phyloP scores from a whole-genome alignment of 345 rosid genomes.

The Linum trigynum region DNA sequence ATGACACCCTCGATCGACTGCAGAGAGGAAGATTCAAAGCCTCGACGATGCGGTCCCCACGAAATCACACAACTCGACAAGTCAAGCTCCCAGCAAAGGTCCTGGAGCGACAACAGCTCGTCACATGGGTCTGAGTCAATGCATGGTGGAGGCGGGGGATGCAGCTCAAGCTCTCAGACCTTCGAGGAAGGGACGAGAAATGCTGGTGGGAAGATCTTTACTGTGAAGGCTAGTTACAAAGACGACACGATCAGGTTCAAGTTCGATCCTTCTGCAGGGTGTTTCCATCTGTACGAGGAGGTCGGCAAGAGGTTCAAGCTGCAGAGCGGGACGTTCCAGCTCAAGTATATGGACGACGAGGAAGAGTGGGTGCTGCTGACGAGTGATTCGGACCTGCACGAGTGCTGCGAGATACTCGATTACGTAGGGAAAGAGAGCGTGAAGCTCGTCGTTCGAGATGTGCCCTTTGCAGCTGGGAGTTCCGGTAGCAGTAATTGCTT shows the following conservation, averaged over 20 bases:
- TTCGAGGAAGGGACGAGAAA: constrained; percentile 35
- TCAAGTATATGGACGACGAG: constrained; percentile 72
- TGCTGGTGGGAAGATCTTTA: constrained; percentile 35
- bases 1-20: constrained; percentile 12
- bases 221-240: constrained; percentile 69
- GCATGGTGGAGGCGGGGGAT: constrained; percentile 20
- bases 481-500: constrained; percentile 56
- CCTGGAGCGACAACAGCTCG: constrained; percentile 39
- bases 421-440: constrained; percentile 39
- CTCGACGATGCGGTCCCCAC: constrained; percentile 26
- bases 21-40: constrained; percentile 27
- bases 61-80: constrained; percentile 29
- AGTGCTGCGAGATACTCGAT: constrained; percentile 74
- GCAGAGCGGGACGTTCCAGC: constrained; percentile 58
- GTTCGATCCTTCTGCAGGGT: constrained; percentile 54
- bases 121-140: constrained; percentile 55
- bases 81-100: constrained; percentile 19
- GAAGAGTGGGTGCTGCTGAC: constrained; percentile 86
- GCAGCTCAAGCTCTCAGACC: constrained; percentile 50
- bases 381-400: constrained; percentile 68
- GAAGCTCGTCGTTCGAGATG: constrained; percentile 62
- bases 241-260: constrained; percentile 72
- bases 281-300: constrained; percentile 63
- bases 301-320: constrained; percentile 66
- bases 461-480: constrained; percentile 40